Conservation (phyloP, 1,284 basidiomycete genomes). For the Cystobasidium pallidum region DNA sequence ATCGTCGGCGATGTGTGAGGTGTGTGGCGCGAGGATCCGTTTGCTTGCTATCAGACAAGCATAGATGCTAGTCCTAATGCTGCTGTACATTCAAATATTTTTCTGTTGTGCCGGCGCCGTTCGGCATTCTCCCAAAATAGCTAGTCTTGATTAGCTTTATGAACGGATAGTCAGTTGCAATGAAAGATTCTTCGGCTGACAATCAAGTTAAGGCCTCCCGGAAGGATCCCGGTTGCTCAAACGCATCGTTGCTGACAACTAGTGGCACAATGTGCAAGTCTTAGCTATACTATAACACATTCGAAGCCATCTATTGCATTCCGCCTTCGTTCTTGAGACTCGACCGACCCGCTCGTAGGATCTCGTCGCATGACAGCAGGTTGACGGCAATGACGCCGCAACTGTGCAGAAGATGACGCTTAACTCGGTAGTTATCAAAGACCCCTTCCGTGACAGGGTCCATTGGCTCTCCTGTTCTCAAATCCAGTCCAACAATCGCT, state of each 20-base stretch:
- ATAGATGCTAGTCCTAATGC: background rate
- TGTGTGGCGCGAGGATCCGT: too few species aligned
- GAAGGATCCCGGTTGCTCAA: too few species aligned
- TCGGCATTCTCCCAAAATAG: too few species aligned
- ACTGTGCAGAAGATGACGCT: conserved; percentile 92
- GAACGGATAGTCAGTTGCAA: background rate
- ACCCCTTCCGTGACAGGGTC: conserved; percentile 94
- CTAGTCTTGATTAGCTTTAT: too few species aligned
- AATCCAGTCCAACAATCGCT: conserved; percentile 84
- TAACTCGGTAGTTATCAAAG: conserved; percentile 99
- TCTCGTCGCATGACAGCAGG: conserved; percentile 85
- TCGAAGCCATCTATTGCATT: conserved; percentile 2
- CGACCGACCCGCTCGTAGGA: conserved; percentile 87
- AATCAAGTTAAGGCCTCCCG: too few species aligned
- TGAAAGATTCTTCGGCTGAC: too few species aligned
- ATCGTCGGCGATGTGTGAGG: background rate
- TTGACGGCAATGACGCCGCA: conserved; percentile 98
- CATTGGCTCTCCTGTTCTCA: conserved; percentile 92
- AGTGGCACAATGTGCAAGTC: background rate
- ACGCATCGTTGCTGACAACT: too few species aligned
- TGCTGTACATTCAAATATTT: background rate
- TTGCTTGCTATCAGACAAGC: too few species aligned
- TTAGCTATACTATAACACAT: too few species aligned
- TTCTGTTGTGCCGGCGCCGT: too few species aligned
- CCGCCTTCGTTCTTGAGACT: conserved; percentile 44